A percentile compares a stretch with the other conserved stretches of the same genome.
These are phyloP conservation scores for Hypomontagnella submonticulosa DNA, from an alignment of 495 filamentous ascomycete genomes.

Conservation along the genomic window DNA sequence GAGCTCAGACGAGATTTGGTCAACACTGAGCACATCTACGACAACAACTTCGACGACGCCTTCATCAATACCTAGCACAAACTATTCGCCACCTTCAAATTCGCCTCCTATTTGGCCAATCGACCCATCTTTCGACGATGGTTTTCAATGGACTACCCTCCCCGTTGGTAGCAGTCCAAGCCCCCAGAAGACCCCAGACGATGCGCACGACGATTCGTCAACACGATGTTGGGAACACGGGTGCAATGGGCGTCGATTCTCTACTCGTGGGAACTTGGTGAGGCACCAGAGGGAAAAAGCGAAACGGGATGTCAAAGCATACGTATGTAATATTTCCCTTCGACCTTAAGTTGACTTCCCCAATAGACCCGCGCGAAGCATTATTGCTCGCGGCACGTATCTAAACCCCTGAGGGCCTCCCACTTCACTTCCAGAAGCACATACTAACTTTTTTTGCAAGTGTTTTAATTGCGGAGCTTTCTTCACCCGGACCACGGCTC, in stretches of 20 bases:
- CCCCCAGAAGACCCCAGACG: neutral
- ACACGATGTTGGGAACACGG: constrained; percentile 72
- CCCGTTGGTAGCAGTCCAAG: neutral
- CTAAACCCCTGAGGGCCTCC: no score
- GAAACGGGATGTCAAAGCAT: constrained; percentile 5
- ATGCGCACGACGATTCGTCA: neutral
- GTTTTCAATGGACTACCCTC: neutral
- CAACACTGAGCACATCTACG: neutral
- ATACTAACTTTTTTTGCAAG: no score
- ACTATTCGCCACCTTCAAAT: neutral
- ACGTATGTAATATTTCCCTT: no score
- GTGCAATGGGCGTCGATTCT: constrained; percentile 81
- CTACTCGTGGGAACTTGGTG: constrained; percentile 80
- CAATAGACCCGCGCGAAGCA: no score
- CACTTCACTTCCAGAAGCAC: no score
- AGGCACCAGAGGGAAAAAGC: constrained; percentile 73
- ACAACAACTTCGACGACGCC: neutral
- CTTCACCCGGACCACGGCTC: constrained; percentile 12
- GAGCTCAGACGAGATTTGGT: neutral
- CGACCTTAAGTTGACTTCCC: no score
- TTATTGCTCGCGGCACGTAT: no score
- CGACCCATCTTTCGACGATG: neutral
- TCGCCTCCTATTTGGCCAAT: neutral
- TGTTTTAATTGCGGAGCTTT: constrained; percentile 10
- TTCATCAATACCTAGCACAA: neutral